phyloP scores from a whole-genome alignment of 1,139 yeast genomes.

The Scheffersomyces illinoinensis region DNA sequence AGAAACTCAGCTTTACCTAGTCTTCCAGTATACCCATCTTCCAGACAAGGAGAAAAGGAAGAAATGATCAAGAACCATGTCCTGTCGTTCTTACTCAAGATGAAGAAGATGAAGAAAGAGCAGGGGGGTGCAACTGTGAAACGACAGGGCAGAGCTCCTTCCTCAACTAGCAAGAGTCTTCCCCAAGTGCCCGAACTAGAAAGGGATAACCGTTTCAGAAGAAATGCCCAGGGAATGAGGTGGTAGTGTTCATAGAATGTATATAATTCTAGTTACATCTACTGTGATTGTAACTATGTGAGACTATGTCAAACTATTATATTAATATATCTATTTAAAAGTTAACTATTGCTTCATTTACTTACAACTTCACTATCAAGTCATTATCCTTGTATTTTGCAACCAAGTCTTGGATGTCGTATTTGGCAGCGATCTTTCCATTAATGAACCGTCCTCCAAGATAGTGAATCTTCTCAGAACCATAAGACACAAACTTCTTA shows the following conservation, averaged over 20 bases:
- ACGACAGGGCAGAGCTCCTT: background rate
- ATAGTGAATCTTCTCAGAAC: conserved; percentile 54
- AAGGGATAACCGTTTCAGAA: conserved; percentile 1
- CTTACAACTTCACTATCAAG: conserved; percentile 32
- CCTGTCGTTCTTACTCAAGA: background rate
- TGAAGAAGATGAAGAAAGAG: background rate
- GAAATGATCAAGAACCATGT: background rate
- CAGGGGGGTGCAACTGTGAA: background rate
- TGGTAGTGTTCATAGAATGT: background rate
- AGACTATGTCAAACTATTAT: background rate
- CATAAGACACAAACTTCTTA: conserved; percentile 33
- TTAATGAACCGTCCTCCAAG: conserved; percentile 89
- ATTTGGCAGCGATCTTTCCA: conserved; percentile 63
- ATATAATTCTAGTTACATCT: background rate
- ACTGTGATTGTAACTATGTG: too few species aligned
- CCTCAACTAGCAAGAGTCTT: background rate
- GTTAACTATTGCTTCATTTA: background rate
- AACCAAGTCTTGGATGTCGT: conserved; percentile 57
- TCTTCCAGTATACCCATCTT: conserved; percentile 1
- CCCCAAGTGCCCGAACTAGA: conserved; percentile 2
- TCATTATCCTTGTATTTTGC: conserved; percentile 35
- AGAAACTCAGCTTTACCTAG: background rate
- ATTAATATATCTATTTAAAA: too few species aligned
- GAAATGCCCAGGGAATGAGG: background rate
- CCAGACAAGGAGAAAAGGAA: background rate